phyloP scores from a whole-genome alignment of 192 early-diverging fungal species.

The Coemansia sp. region DNA sequence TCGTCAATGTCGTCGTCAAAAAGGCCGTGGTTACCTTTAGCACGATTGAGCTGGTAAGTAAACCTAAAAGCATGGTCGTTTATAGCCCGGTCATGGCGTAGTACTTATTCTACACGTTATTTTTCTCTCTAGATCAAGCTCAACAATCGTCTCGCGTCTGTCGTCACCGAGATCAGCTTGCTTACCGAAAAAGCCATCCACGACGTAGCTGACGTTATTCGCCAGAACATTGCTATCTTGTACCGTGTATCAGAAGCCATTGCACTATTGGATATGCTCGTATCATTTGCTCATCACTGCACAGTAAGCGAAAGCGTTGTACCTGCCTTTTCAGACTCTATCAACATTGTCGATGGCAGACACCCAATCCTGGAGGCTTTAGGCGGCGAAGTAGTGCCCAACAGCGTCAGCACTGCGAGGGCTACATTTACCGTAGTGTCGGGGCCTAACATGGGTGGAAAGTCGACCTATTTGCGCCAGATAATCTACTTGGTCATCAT shows the following conservation, averaged over 20 bases:
- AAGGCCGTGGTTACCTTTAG: constrained; percentile 68
- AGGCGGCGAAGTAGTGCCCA: constrained; percentile 63
- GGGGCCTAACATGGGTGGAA: constrained; percentile 93
- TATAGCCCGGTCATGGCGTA: background rate
- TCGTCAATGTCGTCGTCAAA: constrained; percentile 74
- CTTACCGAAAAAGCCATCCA: constrained; percentile 68
- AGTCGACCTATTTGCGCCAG: constrained; percentile 83
- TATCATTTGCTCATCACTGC: constrained; percentile 71
- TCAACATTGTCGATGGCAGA: constrained; percentile 73
- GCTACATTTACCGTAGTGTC: constrained; percentile 77
- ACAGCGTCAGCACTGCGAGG: constrained; percentile 65
- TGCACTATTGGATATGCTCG: constrained; percentile 77
- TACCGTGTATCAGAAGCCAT: constrained; percentile 76
- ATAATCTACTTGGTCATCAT: constrained; percentile 76
- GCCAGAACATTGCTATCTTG: constrained; percentile 61
- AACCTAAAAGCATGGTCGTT: background rate
- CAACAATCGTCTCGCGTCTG: constrained; percentile 81
- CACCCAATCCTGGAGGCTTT: constrained; percentile 74
- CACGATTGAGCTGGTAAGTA: constrained; percentile 71
- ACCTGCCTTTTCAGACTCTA: constrained; percentile 77
- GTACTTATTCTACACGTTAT: background rate
- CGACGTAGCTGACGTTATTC: constrained; percentile 52
- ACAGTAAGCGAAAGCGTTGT: constrained; percentile 60
- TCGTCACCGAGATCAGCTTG: constrained; percentile 78
- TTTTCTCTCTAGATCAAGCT: constrained; percentile 60